Evolutionary conservation across 805 yeast species (phyloP).

Genomic region (Yueomyces sp.): DNA sequence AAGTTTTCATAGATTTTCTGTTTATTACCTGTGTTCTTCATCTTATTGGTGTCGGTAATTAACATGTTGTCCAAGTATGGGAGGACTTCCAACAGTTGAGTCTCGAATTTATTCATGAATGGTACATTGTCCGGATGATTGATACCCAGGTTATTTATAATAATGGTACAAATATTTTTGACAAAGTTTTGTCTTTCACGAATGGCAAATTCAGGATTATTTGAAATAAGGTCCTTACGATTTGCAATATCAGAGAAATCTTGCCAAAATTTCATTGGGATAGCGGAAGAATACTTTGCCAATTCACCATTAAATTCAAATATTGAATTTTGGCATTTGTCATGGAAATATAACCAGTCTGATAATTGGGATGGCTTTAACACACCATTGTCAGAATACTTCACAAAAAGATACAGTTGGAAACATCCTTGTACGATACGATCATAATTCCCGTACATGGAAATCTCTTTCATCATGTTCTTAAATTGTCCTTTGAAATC

Average conservation of each 20-base stretch:
- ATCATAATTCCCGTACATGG: constrained; percentile 39
- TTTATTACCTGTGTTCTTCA: constrained; percentile 16
- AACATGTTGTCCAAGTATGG: constrained; percentile 25
- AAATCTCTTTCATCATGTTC: constrained; percentile 33
- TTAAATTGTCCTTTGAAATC: constrained; percentile 36
- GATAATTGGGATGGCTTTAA: constrained; percentile 45
- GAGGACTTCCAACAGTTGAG: constrained; percentile 17
- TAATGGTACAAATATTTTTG: constrained; percentile 18
- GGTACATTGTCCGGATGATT: background rate
- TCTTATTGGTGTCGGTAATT: constrained; percentile 12
- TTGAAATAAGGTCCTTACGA: constrained; percentile 19
- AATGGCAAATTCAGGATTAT: constrained; percentile 19
- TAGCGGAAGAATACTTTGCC: constrained; percentile 40
- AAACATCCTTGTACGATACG: constrained; percentile 64
- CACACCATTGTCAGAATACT: constrained; percentile 51
- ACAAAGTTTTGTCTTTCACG: constrained; percentile 19
- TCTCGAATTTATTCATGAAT: background rate
- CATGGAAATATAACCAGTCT: constrained; percentile 71
- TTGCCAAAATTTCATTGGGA: constrained; percentile 49
- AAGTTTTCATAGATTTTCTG: constrained; percentile 24
- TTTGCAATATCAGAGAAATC: constrained; percentile 50
- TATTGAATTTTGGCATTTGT: constrained; percentile 31
- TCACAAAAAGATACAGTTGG: constrained; percentile 44
- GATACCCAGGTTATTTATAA: constrained; percentile 7
- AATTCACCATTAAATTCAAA: constrained; percentile 26